phyloP scores from a whole-genome alignment of 176 grass and related monocot species.

The Lolium perenne region DNA sequence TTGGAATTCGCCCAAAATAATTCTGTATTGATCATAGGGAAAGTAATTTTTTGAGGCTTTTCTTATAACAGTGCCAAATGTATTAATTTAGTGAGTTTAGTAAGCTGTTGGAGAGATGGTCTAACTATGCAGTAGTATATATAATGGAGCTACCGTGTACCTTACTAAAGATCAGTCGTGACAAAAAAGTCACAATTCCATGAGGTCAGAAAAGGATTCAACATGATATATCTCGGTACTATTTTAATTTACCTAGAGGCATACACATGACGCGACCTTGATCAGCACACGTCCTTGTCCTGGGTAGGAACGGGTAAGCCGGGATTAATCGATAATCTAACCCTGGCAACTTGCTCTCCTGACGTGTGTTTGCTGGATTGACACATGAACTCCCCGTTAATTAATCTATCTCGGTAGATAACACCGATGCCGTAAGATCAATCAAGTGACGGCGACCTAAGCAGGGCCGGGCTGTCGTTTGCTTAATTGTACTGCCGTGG shows the following conservation, averaged over 20 bases:
- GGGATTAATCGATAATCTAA: not conserved
- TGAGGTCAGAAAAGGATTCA: not conserved
- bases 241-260: no score
- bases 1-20: no score
- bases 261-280: not conserved
- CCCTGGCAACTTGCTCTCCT: not conserved
- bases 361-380: not conserved
- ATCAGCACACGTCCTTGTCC: slow-evolving; percentile 14
- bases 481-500: slow-evolving; percentile 7
- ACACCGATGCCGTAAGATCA: slow-evolving; percentile 23
- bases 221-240: not conserved
- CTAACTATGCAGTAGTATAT: no score
- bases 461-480: not conserved
- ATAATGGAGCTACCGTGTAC: no score
- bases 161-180: no score
- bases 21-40: no score
- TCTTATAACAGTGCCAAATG: no score
- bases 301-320: not conserved
- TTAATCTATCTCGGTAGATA: not conserved
- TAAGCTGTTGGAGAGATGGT: no score
- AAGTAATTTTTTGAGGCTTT: no score
- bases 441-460: slow-evolving; percentile 40
- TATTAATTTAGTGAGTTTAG: no score
- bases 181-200: not conserved
- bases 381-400: not conserved